Evolutionary conservation across 805 yeast species (phyloP).

Genomic region (Starmera amethionina): DNA sequence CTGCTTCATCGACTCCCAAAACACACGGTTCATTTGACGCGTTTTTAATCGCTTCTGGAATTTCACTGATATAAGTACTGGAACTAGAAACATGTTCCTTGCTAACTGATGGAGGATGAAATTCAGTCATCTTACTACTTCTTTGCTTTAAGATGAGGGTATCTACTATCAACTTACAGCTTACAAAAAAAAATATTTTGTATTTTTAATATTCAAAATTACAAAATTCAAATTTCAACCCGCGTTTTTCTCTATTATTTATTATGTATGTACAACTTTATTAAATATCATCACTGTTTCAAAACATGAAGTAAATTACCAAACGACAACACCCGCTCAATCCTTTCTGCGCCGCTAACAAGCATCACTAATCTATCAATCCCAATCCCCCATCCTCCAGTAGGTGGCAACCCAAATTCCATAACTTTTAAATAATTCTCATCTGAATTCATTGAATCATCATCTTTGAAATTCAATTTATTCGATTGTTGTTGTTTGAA

Average conservation of each 20-base stretch:
- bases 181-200: no score
- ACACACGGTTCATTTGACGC: constrained; percentile 31
- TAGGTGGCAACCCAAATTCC: constrained; percentile 95
- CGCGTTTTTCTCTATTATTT: no score
- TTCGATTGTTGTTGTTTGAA: constrained; percentile 48
- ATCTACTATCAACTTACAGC: neutral
- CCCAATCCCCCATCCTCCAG: constrained; percentile 98
- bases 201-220: no score
- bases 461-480: constrained; percentile 39
- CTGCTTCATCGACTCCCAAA: constrained; percentile 97
- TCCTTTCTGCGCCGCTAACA: constrained; percentile 51
- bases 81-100: constrained; percentile 26
- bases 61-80: constrained; percentile 36
- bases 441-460: constrained; percentile 65
- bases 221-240: no score
- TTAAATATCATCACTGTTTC: constrained; percentile 33
- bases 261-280: neutral
- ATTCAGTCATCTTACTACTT: constrained; percentile 3
- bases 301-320: constrained; percentile 66
- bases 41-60: constrained; percentile 32
- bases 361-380: constrained; percentile 83
- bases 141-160: neutral
- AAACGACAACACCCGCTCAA: constrained; percentile 67
- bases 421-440: constrained; percentile 57
- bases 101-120: constrained; percentile 27